Conservation (phyloP, 2,329 filamentous ascomycete species). For the Alternaria infectoria region DNA sequence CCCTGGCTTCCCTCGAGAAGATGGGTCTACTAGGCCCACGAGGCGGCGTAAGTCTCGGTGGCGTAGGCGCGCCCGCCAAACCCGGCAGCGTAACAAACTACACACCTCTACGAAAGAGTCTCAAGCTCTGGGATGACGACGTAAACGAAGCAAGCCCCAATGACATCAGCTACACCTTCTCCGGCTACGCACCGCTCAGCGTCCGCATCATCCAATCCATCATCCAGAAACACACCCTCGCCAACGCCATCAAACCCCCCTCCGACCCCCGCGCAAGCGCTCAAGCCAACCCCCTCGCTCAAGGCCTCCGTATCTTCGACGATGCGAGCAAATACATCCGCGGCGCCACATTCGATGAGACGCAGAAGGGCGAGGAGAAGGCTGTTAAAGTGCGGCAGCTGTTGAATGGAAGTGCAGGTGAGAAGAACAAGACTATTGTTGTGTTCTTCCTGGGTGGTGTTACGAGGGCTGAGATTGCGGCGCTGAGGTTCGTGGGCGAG, state of each 20-base stretch:
- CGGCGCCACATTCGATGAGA: constrained; percentile 88
- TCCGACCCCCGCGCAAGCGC: constrained; percentile 43
- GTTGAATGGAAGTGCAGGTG: constrained; percentile 68
- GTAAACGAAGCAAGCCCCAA: constrained; percentile 94
- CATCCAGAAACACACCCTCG: constrained; percentile 84
- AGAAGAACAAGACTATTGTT: constrained; percentile 77
- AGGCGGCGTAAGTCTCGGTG: constrained; percentile 53
- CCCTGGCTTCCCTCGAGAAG: constrained; percentile 85
- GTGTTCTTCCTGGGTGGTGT: constrained; percentile 98
- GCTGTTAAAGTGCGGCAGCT: constrained; percentile 85
- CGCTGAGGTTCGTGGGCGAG: constrained; percentile 85
- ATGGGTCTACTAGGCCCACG: constrained; percentile 80
- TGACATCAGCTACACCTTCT: constrained; percentile 97
- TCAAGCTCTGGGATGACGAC: constrained; percentile 92
- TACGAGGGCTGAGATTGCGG: constrained; percentile 94
- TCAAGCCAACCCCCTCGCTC: constrained; percentile 65
- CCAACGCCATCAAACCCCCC: constrained; percentile 61
- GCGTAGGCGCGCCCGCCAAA: constrained; percentile 46
- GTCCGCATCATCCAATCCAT: constrained; percentile 91
- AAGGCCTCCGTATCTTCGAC: constrained; percentile 93
- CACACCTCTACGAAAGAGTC: constrained; percentile 80
- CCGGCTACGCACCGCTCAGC: constrained; percentile 91
- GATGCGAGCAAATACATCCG: constrained; percentile 86
- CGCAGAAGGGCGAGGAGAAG: constrained; percentile 91
- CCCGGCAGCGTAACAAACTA: constrained; percentile 75